Percentiles rank a stretch among this genome's conserved stretches.
These are phyloP conservation scores for Alternaria sp. DNA, from an alignment of 2,329 filamentous ascomycete species.

Conservation along the genomic window DNA sequence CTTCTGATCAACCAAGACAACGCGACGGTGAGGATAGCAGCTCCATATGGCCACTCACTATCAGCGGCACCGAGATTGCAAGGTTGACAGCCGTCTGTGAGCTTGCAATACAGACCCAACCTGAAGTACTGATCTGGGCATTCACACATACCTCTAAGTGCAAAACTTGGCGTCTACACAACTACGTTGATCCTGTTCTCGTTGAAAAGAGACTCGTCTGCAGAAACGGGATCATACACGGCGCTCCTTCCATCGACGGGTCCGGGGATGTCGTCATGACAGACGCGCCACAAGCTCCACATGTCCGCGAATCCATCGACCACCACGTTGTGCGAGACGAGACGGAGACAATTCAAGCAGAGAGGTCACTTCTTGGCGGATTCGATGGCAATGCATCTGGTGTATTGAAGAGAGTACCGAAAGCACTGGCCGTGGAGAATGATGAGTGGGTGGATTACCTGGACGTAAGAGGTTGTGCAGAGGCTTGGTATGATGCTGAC, in stretches of 20 bases:
- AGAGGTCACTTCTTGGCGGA: slow-evolving; percentile 11
- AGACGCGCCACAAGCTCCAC: slow-evolving; percentile 1
- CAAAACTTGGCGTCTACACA: slow-evolving; percentile 56
- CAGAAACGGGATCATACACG: slow-evolving; percentile 34
- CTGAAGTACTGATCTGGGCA: slow-evolving; percentile 59
- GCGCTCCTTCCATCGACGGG: slow-evolving; percentile 10
- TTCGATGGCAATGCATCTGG: slow-evolving; percentile 31
- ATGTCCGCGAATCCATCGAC: not conserved
- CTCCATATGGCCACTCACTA: slow-evolving; percentile 55
- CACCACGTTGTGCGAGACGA: not conserved
- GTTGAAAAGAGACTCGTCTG: slow-evolving; percentile 24
- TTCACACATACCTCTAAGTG: slow-evolving; percentile 56
- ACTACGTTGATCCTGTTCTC: slow-evolving; percentile 11
- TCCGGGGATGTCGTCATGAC: slow-evolving; percentile 20
- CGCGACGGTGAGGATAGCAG: slow-evolving; percentile 5
- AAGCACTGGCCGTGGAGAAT: slow-evolving; percentile 37
- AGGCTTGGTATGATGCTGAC: slow-evolving; percentile 38
- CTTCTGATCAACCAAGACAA: not conserved
- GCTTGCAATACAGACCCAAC: slow-evolving; percentile 56
- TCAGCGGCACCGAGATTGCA: slow-evolving; percentile 59
- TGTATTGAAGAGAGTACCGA: slow-evolving; percentile 19
- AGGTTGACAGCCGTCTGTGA: slow-evolving; percentile 56
- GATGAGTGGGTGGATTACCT: slow-evolving; percentile 36
- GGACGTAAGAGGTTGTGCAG: slow-evolving; percentile 31
- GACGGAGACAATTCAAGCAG: not conserved